Base-by-base conservation (phyloP, 306 rosid genomes). In the Potentilla sterilis region DNA sequence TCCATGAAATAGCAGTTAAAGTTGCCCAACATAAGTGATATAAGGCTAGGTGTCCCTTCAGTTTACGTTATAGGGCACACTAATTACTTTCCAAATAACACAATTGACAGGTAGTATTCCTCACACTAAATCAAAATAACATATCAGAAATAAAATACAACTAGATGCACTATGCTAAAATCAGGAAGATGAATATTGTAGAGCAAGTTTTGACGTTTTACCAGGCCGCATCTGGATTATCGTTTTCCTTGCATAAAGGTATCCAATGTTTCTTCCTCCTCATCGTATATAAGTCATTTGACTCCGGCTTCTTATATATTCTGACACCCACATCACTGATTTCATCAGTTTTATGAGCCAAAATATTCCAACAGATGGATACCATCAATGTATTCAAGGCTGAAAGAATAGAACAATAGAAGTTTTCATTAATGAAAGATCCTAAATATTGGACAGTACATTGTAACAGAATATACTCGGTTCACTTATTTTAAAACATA, bases 161-260 rank as follows among this genome's bases (percentile, higher is more conserved):
- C 42, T 75, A 21, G 63, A 55, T 16, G 12, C 10, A 19, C 11
- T 46, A 65, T 32, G 67, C 15, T 44, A 76, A 75, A 68, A 54
- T 38, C 67, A 68, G 15, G 76, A 70, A 62, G 40, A 54, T 40
- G 38, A 54, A 67, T 58, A 82, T 52, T 70, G 80, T 71, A 77
- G 35, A 70, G 81, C 65, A 82, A 79, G 70, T 68, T 75, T 67
- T 49, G 49, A 9, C 70, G 77, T 80, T 79, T 35, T 89, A 95
- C 99, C 97, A 95, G 68, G 89, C 97, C 35, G 92, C 96, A 84
- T 92, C 99, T 14, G 99, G 97, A 77, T 88, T 90, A 83, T 90
- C 99, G 77, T 83, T 88, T 81, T 92, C 97, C 81, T 89, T 89
- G 89, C 97, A 92, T 77, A 95, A 65, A 58, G 96, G 96, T 32